phyloP scores from a whole-genome alignment of 306 rosid genomes.

The Cajanus cajan region DNA sequence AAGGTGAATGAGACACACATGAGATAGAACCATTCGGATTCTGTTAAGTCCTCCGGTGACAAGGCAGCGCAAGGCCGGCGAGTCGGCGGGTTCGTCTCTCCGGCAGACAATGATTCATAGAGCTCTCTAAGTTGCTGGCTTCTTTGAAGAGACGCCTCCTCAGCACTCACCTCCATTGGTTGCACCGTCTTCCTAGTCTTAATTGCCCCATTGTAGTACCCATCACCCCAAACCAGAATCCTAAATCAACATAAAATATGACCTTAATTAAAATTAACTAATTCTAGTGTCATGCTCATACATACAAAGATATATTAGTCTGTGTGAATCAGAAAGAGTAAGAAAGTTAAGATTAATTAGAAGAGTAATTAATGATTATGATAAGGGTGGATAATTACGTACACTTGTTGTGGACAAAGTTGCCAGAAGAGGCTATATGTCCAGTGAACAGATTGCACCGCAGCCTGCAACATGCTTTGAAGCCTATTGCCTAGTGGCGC shows the following conservation, averaged over 20 bases:
- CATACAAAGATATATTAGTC: neutral
- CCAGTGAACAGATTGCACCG: constrained; percentile 98
- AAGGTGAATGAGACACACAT: constrained; percentile 96
- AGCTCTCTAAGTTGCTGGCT: constrained; percentile 96
- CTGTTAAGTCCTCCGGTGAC: constrained; percentile 95
- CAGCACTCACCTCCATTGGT: constrained; percentile 82
- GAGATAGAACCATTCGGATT: constrained; percentile 97
- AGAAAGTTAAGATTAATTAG: neutral
- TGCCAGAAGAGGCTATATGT: constrained; percentile 97
- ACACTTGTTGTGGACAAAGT: constrained; percentile 80
- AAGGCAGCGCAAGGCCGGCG: constrained; percentile 84
- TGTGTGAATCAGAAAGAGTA: neutral
- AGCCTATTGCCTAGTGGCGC: constrained; percentile 50
- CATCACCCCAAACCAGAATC: constrained; percentile 85
- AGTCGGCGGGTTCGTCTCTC: constrained; percentile 74
- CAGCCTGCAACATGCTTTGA: constrained; percentile 73
- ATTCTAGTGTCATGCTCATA: neutral
- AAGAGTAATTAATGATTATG: neutral
- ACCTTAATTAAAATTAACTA: neutral
- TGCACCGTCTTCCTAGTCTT: constrained; percentile 93
- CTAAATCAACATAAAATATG: constrained; percentile 34
- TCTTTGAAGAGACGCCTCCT: constrained; percentile 78
- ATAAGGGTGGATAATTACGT: neutral
- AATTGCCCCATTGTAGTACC: constrained; percentile 94
- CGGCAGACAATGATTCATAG: constrained; percentile 71